Conservation (phyloP, 495 filamentous ascomycete genomes). For the Tuber microsphaerosporum region DNA sequence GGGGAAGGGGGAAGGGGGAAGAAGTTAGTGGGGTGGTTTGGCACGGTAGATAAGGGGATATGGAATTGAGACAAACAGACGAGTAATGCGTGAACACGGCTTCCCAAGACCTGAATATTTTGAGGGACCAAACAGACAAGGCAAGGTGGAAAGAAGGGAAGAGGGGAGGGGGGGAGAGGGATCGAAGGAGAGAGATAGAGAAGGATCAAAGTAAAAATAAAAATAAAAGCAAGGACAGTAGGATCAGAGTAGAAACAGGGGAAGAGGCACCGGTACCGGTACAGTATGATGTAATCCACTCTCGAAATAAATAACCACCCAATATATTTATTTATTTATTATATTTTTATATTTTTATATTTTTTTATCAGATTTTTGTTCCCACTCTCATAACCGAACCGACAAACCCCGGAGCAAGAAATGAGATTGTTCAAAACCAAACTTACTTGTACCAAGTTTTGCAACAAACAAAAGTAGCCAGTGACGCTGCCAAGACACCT, state of each 20-base stretch:
- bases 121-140: neutral
- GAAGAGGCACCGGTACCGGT: neutral
- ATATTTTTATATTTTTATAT: neutral
- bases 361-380: neutral
- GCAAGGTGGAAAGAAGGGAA: neutral
- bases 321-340: too few relatives aligned
- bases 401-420: neutral
- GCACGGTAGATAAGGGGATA: neutral
- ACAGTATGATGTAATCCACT: neutral
- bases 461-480: neutral
- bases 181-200: neutral
- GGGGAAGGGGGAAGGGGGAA: too few relatives aligned
- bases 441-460: neutral
- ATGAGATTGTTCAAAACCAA: neutral
- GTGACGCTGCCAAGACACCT: neutral
- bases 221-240: neutral
- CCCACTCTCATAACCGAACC: neutral
- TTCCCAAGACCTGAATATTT: neutral
- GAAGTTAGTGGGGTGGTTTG: neutral
- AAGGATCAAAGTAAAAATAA: neutral
- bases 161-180: neutral
- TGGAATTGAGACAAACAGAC: neutral
- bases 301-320: neutral
- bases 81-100: constrained; percentile 4
- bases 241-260: neutral